A percentile compares a stretch with the other conserved stretches of the same genome.
These are phyloP conservation scores for Yamadazyma atlantica DNA, from an alignment of 1,139 yeast genomes.

Conservation along the genomic window DNA sequence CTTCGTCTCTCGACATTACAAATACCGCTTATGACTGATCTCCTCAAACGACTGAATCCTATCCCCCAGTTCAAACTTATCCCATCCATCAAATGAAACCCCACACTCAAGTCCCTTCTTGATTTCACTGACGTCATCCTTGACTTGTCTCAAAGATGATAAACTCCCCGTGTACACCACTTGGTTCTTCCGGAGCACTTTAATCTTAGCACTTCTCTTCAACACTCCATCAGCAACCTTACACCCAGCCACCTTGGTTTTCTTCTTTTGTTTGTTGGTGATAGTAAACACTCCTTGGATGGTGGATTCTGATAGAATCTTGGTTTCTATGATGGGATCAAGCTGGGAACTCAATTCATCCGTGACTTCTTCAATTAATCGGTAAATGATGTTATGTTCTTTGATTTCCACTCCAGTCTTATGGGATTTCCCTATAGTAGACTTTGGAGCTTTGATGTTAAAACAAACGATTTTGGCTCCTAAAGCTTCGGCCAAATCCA, in stretches of 20 bases:
- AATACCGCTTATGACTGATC: slow-evolving; percentile 62
- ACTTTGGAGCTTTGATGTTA: slow-evolving; percentile 70
- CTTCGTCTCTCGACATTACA: no score
- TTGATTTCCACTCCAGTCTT: slow-evolving; percentile 57
- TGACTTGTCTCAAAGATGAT: slow-evolving; percentile 75
- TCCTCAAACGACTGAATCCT: slow-evolving; percentile 72
- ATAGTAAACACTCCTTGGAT: slow-evolving; percentile 74
- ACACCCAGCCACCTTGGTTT: slow-evolving; percentile 80
- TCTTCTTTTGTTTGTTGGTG: slow-evolving; percentile 47
- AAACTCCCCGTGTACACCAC: slow-evolving; percentile 67
- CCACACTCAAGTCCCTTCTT: slow-evolving; percentile 93
- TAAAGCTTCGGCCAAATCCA: slow-evolving; percentile 77
- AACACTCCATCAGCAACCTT: slow-evolving; percentile 73
- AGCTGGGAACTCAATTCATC: slow-evolving; percentile 59
- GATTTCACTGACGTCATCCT: slow-evolving; percentile 76
- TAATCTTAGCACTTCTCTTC: slow-evolving; percentile 57
- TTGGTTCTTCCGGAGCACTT: slow-evolving; percentile 58
- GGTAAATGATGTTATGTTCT: slow-evolving; percentile 79
- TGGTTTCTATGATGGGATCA: slow-evolving; percentile 67
- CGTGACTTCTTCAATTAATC: slow-evolving; percentile 82
- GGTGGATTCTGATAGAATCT: slow-evolving; percentile 66
- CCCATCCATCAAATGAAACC: slow-evolving; percentile 69
- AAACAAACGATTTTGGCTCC: slow-evolving; percentile 76
- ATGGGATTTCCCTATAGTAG: slow-evolving; percentile 60
- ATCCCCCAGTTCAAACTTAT: slow-evolving; percentile 74